Base-by-base conservation (phyloP, 495 filamentous ascomycete genomes). In the Lepidopterella palustris region DNA sequence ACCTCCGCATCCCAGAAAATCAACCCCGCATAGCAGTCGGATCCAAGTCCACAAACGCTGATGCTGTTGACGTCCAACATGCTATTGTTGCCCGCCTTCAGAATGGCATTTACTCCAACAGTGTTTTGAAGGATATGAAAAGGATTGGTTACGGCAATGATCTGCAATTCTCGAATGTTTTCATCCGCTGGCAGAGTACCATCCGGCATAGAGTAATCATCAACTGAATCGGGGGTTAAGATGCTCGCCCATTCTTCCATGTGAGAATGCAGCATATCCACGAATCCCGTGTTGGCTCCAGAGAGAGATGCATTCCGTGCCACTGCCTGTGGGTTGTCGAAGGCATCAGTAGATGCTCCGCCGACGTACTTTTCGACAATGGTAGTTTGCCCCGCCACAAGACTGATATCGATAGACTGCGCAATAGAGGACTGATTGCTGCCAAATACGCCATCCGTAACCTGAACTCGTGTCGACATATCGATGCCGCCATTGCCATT, bases 121-220 rank as follows among this genome's bases (percentile, higher is more conserved):
- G 78, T 77, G 55, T 88, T 87, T 59, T 88, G 84, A 20, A 92
- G 70, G 0, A 92, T 71, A 61, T 88, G 84, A 70, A 85, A 91
- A 0, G 81, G 76, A 57, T 82, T 88, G 4, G 82, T 80, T 4
- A 89, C 80, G 0, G 85, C 77, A 10, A 80, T 78, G 39, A 90
- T 82, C 20, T 87, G 84, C 26, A 81, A 73, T 59, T 83, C 79
- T 51, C 81, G 72, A 25, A 87, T 76, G 51, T 85, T 76, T 10
- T 68, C 59, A 61, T 89, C 82, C 0, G 74, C 67, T 1, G 84
- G 87, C 9, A 91, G 70, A 15, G 74, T 75, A 6, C 83, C 84
- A 31, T 84, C 84, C 0, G 84, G 82, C 51, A 80, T 71, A 2
- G 74, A 71, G 63, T 82, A 88, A 61, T 76, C 76, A 67, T 90